Evolutionary conservation across 176 grass and related monocot genomes (phyloP).

Genomic region (Carex pumila): DNA sequence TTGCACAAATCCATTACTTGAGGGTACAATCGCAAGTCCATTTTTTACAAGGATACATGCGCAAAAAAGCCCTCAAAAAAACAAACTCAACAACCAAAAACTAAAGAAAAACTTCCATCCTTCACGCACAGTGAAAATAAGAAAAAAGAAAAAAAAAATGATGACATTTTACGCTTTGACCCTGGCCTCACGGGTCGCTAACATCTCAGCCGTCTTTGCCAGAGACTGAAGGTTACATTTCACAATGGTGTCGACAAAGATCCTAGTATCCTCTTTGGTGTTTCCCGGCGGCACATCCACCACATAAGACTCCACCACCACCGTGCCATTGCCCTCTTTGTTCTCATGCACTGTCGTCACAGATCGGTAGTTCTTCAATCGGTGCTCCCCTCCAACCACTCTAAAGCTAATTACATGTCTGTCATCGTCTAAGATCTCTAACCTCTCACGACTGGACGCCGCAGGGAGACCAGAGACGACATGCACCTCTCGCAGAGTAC

Average conservation of each 20-base stretch:
- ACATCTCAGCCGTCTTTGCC: slow-evolving; percentile 65
- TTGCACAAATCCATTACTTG: background rate
- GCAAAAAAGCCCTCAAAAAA: slow-evolving; percentile 35
- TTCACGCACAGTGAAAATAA: slow-evolving; percentile 18
- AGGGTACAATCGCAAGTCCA: slow-evolving; percentile 21
- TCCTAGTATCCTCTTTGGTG: slow-evolving; percentile 77
- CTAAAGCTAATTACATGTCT: slow-evolving; percentile 86
- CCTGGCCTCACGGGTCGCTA: slow-evolving; percentile 22
- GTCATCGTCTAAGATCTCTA: slow-evolving; percentile 96
- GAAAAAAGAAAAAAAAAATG: background rate
- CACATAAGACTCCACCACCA: slow-evolving; percentile 93
- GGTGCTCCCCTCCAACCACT: slow-evolving; percentile 87
- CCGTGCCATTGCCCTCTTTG: slow-evolving; percentile 40
- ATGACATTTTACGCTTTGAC: slow-evolving; percentile 17
- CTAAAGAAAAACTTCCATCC: slow-evolving; percentile 23
- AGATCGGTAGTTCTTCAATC: slow-evolving; percentile 76
- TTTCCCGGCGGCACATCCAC: slow-evolving; percentile 92
- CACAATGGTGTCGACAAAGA: slow-evolving; percentile 96
- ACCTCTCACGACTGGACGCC: slow-evolving; percentile 62
- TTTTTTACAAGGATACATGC: slow-evolving; percentile 25
- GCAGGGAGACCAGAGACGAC: slow-evolving; percentile 88
- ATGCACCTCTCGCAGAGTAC: slow-evolving; percentile 79
- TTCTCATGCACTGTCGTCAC: slow-evolving; percentile 73
- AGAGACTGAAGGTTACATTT: slow-evolving; percentile 97
- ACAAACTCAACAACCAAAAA: background rate